These are phyloP conservation scores for Schwanniomyces yamadae DNA, from an alignment of 805 yeast genomes.

Conservation along the genomic window DNA sequence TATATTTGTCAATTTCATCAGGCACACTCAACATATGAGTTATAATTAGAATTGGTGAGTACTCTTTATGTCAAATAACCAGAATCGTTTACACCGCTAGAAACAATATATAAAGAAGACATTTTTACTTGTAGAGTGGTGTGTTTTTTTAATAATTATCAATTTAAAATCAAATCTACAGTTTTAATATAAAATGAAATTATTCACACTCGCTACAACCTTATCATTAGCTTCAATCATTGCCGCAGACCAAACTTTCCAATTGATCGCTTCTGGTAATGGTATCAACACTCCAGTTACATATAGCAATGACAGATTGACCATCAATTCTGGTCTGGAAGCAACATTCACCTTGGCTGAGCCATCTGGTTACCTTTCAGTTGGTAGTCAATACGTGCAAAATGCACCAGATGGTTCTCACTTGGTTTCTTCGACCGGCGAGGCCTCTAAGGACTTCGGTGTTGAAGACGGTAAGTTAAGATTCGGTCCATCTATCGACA, in stretches of 20 bases:
- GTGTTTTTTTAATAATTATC: background rate
- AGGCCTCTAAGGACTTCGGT: constrained; percentile 28
- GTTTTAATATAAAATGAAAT: constrained; percentile 1
- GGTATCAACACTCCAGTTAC: constrained; percentile 20
- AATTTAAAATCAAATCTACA: background rate
- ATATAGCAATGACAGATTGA: constrained; percentile 12
- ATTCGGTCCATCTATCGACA: constrained; percentile 14
- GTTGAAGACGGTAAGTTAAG: constrained; percentile 25
- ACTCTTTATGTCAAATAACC: too few species aligned
- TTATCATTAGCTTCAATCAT: constrained; percentile 25
- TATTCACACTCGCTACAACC: constrained; percentile 11
- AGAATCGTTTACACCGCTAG: too few species aligned
- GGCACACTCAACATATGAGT: too few species aligned
- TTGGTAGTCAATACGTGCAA: constrained; percentile 18
- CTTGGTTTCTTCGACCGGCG: constrained; percentile 8
- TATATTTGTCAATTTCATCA: too few species aligned
- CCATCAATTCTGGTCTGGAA: constrained; percentile 14
- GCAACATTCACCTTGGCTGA: constrained; percentile 24
- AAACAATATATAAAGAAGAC: too few species aligned
- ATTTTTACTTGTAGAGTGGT: too few species aligned
- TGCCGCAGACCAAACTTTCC: constrained; percentile 31
- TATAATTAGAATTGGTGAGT: too few species aligned
- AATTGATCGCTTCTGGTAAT: constrained; percentile 27
- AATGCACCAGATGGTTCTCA: constrained; percentile 5
- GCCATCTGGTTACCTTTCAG: constrained; percentile 29